Percentiles rank a stretch among this genome's conserved stretches.
Conservation (phyloP, 768 basidiomycete genomes). For the Gautieria morchelliformis region DNA sequence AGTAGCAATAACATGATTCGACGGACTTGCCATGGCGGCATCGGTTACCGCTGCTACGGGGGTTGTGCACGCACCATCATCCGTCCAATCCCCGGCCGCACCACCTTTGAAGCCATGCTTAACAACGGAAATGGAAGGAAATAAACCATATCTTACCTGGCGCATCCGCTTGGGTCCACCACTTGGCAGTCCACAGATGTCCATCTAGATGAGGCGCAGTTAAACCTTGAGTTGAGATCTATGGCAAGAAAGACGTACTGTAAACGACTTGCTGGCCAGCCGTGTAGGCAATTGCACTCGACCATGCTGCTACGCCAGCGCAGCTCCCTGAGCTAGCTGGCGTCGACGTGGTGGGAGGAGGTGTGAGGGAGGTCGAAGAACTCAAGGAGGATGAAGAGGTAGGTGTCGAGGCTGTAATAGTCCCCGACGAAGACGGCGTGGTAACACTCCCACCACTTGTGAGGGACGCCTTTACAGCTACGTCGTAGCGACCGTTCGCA, state of each 20-base stretch:
- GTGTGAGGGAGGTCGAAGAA: conserved; percentile 15
- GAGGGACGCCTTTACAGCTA: neutral
- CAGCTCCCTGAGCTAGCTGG: conserved; percentile 29
- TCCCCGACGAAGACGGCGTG: neutral
- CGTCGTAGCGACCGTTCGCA: conserved; percentile 2
- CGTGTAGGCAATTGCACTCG: conserved; percentile 33
- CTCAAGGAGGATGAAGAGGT: conserved; percentile 2
- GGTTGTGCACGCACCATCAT: conserved; percentile 24
- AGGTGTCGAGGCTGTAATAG: neutral
- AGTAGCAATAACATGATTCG: neutral
- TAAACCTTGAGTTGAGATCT: neutral
- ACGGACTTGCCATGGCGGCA: neutral
- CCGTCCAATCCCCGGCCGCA: conserved; percentile 22
- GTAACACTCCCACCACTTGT: neutral
- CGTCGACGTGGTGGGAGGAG: conserved; percentile 15
- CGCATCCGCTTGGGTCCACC: conserved; percentile 36
- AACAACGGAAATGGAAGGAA: neutral
- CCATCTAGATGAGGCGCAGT: conserved; percentile 15
- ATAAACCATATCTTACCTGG: conserved; percentile 16
- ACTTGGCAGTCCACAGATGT: conserved; percentile 39
- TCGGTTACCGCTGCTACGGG: neutral
- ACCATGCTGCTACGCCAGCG: conserved; percentile 43
- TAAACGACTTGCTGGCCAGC: conserved; percentile 42
- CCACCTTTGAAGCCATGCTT: conserved; percentile 6
- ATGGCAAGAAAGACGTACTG: neutral